Conservation (phyloP, 78 protist species). For the Polysphondylium violaceum region DNA sequence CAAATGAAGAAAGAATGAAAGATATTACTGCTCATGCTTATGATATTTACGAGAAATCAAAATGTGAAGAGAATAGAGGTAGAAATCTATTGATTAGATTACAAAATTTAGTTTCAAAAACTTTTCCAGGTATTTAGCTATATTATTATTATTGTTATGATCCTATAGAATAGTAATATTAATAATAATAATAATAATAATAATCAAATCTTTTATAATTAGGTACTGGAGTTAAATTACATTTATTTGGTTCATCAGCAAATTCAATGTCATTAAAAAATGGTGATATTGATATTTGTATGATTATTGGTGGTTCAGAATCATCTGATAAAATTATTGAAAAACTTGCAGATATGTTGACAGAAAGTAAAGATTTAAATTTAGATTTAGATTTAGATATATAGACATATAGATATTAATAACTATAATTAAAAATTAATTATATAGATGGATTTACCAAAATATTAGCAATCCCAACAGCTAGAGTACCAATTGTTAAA, state of each 20-base stretch:
- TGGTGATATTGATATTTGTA: slow-evolving; percentile 81
- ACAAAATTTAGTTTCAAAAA: slow-evolving; percentile 55
- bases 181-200: neutral
- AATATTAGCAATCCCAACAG: slow-evolving; percentile 77
- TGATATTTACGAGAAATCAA: slow-evolving; percentile 71
- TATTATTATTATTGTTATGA: no score
- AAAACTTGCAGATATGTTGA: slow-evolving; percentile 58
- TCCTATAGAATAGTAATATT: neutral
- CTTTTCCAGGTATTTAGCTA: slow-evolving; percentile 49
- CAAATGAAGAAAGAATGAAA: slow-evolving; percentile 23
- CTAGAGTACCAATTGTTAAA: slow-evolving; percentile 85
- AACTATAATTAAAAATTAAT: no score
- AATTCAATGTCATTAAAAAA: slow-evolving; percentile 76
- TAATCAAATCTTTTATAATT: no score
- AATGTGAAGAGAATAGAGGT: slow-evolving; percentile 74
- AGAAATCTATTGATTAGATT: slow-evolving; percentile 16
- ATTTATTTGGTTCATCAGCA: slow-evolving; percentile 83
- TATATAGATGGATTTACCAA: slow-evolving; percentile 18
- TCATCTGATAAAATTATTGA: slow-evolving; percentile 51
- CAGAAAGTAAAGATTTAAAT: slow-evolving; percentile 10
- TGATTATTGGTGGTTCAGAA: slow-evolving; percentile 43
- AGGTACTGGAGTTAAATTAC: slow-evolving; percentile 61
- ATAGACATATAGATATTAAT: neutral
- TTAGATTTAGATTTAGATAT: no score
- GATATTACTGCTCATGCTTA: slow-evolving; percentile 52